Conservation (phyloP, 768 basidiomycete genomes). For the Pleurotus tuber-regium region DNA sequence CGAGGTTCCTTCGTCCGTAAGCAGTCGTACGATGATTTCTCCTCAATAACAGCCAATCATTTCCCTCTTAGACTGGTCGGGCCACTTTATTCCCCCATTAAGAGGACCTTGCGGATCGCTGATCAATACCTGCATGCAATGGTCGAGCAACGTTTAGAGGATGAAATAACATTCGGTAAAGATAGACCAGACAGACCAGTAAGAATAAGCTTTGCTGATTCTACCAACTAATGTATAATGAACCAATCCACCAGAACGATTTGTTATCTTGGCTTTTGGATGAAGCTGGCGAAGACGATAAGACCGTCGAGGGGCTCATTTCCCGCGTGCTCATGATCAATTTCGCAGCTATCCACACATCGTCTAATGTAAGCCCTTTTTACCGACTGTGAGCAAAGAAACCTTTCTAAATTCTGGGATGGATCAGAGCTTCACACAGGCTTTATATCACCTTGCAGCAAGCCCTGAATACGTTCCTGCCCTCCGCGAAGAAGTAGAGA, state of each 20-base stretch:
- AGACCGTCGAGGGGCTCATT: conserved; percentile 11
- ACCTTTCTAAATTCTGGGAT: background rate
- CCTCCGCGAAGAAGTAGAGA: conserved; percentile 22
- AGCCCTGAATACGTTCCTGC: conserved; percentile 18
- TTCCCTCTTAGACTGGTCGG: too few species aligned
- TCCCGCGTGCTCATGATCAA: conserved; percentile 26
- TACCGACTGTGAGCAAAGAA: background rate
- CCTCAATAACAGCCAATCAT: background rate
- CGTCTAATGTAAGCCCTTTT: conserved; percentile 21
- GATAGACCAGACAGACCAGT: conserved; percentile 22
- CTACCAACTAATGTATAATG: too few species aligned
- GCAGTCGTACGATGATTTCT: background rate
- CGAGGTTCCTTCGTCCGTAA: too few species aligned
- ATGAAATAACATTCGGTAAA: conserved; percentile 22
- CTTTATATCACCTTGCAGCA: conserved; percentile 20
- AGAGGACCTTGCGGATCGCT: too few species aligned
- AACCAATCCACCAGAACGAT: too few species aligned
- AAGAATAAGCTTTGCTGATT: background rate
- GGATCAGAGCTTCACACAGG: conserved; percentile 21
- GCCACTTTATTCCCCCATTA: too few species aligned
- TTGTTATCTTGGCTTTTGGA: conserved; percentile 35
- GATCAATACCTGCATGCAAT: too few species aligned
- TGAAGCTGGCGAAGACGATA: conserved; percentile 12
- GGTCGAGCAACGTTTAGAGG: too few species aligned
- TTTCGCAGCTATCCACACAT: conserved; percentile 29